Evolutionary conservation across 2,329 filamentous ascomycete genomes (phyloP).

Genomic region (Colletotrichum sp.): DNA sequence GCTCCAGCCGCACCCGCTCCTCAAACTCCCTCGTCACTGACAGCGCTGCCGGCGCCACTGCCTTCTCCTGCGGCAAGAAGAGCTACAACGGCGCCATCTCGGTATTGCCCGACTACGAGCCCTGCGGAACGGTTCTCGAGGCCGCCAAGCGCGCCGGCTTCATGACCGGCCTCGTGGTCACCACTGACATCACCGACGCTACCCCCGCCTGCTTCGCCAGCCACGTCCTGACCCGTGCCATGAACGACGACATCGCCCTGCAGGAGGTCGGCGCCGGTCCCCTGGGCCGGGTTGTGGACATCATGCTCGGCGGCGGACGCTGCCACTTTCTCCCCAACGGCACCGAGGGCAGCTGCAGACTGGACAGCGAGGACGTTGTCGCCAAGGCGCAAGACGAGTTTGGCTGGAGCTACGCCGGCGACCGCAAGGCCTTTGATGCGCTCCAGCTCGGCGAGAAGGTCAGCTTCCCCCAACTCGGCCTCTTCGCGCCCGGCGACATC

Average conservation of each 20-base stretch:
- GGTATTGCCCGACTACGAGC: conserved; percentile 81
- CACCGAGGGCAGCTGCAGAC: conserved; percentile 80
- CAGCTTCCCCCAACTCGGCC: conserved; percentile 81
- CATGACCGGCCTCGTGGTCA: conserved; percentile 91
- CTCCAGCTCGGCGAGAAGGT: conserved; percentile 71
- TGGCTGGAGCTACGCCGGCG: conserved; percentile 80
- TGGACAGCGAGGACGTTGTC: conserved; percentile 78
- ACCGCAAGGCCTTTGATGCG: conserved; percentile 76
- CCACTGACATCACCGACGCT: conserved; percentile 92
- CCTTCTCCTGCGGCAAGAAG: conserved; percentile 91
- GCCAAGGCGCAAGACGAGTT: conserved; percentile 74
- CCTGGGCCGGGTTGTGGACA: conserved; percentile 84
- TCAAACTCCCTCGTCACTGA: conserved; percentile 89
- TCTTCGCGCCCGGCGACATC: conserved; percentile 83
- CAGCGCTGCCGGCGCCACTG: conserved; percentile 95
- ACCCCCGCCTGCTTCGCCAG: conserved; percentile 95
- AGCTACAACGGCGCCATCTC: conserved; percentile 98
- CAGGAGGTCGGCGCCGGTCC: conserved; percentile 91
- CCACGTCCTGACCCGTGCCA: conserved; percentile 79
- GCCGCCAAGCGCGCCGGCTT: conserved; percentile 93
- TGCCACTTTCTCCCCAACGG: conserved; percentile 92
- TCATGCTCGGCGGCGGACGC: conserved; percentile 91
- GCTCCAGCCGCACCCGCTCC: conserved; percentile 85
- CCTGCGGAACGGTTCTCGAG: conserved; percentile 92
- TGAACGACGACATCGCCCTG: conserved; percentile 90